Percentiles rank a stretch among this genome's conserved stretches.
Conservation (phyloP, 108 stramenopile genomes). For the Thalassiosira profunda region DNA sequence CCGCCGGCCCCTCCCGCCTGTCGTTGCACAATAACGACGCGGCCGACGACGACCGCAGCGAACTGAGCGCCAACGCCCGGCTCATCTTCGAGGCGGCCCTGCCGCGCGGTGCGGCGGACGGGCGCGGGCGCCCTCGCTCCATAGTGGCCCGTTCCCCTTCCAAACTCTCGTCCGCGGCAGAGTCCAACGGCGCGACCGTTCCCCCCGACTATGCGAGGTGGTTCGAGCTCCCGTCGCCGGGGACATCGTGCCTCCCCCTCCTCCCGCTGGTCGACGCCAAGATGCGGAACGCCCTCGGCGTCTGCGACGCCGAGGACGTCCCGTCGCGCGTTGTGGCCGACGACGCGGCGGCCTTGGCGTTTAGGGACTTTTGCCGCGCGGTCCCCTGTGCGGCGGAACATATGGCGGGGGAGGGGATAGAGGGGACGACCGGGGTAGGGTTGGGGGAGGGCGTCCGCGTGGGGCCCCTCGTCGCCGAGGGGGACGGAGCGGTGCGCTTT, state of each 20-base stretch:
- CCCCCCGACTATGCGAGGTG: slow-evolving; percentile 30
- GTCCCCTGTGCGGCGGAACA: neutral
- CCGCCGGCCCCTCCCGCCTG: slow-evolving; percentile 10
- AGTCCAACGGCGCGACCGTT: slow-evolving; percentile 14
- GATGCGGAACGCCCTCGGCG: slow-evolving; percentile 9
- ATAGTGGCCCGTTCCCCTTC: slow-evolving; percentile 2
- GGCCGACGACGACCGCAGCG: slow-evolving; percentile 8
- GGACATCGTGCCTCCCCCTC: slow-evolving; percentile 25
- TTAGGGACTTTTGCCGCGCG: slow-evolving; percentile 1
- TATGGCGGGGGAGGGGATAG: neutral
- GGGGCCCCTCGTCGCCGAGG: slow-evolving; percentile 24
- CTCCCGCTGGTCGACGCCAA: slow-evolving; percentile 19
- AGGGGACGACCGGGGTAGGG: too few relatives aligned
- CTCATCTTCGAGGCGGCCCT: slow-evolving; percentile 33
- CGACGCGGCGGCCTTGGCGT: slow-evolving; percentile 14
- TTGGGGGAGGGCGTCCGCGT: too few relatives aligned
- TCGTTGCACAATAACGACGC: slow-evolving; percentile 7
- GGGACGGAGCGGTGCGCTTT: slow-evolving; percentile 37
- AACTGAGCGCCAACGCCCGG: slow-evolving; percentile 32
- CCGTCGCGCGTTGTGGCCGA: slow-evolving; percentile 17
- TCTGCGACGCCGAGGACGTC: neutral
- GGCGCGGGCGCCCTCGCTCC: too few relatives aligned
- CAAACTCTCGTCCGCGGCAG: neutral
- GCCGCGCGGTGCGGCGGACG: slow-evolving; percentile 10
- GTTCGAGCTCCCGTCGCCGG: slow-evolving; percentile 40